Evolutionary conservation across 129 eudicot genomes (phyloP).

Genomic region (Smallanthus sonchifolius): DNA sequence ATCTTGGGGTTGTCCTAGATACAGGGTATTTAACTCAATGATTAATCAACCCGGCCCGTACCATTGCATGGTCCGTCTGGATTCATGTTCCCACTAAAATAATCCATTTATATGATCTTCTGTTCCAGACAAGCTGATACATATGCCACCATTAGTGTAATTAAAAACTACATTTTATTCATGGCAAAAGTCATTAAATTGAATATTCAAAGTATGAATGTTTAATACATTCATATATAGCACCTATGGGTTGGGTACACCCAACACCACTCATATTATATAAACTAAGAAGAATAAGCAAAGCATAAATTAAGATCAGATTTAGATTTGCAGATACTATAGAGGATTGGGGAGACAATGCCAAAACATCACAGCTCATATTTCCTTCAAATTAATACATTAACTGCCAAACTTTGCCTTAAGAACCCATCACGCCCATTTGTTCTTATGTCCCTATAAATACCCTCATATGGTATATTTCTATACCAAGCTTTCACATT

Average conservation of each 20-base stretch:
- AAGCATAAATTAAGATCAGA: not conserved
- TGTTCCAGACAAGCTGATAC: not conserved
- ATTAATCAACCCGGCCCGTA: not conserved
- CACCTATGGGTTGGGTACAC: not conserved
- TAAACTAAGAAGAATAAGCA: not conserved
- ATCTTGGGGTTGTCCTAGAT: not conserved
- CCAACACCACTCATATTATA: not conserved
- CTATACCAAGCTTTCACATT: slow-evolving; percentile 17
- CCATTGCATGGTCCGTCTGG: not conserved
- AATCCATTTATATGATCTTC: not conserved
- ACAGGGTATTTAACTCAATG: not conserved
- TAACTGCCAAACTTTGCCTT: slow-evolving; percentile 12
- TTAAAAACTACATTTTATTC: not conserved
- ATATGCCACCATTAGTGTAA: not conserved
- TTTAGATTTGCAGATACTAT: not conserved
- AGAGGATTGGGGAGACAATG: slow-evolving; percentile 1
- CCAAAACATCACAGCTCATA: slow-evolving; percentile 20
- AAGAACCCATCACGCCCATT: not conserved
- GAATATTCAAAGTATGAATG: not conserved
- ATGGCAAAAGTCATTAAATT: not conserved
- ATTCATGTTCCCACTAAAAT: not conserved
- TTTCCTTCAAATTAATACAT: not conserved
- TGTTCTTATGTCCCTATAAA: slow-evolving; percentile 20
- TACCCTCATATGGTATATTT: not conserved
- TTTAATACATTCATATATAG: not conserved